Conservation (phyloP, 257 asterid genomes). For the Salvia miltiorrhiza region DNA sequence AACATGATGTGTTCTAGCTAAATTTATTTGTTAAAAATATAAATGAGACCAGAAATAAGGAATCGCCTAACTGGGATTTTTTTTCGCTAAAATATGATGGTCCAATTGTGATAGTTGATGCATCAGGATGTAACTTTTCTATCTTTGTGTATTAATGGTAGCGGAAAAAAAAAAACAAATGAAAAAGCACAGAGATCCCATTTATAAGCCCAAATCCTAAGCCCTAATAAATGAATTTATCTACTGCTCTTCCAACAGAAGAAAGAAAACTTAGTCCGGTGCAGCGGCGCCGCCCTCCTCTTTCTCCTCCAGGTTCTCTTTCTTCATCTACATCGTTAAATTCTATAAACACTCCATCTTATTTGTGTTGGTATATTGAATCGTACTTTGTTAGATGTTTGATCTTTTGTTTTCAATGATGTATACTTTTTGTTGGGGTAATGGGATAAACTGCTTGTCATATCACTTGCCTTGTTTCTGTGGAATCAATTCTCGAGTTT, state of each 20-base stretch:
- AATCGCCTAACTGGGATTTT: no score
- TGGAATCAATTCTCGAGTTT: no score
- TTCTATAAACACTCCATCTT: background rate
- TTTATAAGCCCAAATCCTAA: conserved; percentile 18
- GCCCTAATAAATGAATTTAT: background rate
- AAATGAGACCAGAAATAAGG: no score
- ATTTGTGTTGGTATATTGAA: background rate
- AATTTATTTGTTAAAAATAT: no score
- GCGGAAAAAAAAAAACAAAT: background rate
- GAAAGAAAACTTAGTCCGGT: background rate
- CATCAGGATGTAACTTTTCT: no score
- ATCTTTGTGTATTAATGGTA: no score
- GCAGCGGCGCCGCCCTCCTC: conserved; percentile 11
- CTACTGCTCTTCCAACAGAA: background rate
- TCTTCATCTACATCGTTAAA: background rate
- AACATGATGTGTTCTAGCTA: no score
- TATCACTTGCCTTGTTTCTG: no score
- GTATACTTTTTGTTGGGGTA: background rate
- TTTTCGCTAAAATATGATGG: no score
- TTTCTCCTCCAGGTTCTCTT: conserved; percentile 4
- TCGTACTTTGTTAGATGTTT: background rate
- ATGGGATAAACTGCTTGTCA: background rate
- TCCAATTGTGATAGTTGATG: no score
- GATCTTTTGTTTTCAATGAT: background rate
- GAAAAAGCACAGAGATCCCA: background rate